Evolutionary conservation across 805 yeast genomes (phyloP).

Genomic region (Yarrowia hollandica): DNA sequence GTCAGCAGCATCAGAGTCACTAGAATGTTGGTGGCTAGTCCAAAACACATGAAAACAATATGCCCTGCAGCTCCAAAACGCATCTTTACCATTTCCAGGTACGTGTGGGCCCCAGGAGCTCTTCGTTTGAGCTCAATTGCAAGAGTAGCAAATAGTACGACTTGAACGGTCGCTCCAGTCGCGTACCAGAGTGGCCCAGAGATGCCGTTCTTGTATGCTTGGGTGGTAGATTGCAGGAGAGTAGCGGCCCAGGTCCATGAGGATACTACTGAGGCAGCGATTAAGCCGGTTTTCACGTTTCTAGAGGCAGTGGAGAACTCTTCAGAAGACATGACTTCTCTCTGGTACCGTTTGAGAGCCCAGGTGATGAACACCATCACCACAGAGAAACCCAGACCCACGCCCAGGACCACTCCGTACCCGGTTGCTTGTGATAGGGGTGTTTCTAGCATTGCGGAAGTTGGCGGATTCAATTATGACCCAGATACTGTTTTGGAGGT

Average conservation of each 20-base stretch:
- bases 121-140: conserved; percentile 86
- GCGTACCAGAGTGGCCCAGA: conserved; percentile 83
- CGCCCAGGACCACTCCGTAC: conserved; percentile 82
- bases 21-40: conserved; percentile 80
- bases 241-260: conserved; percentile 97
- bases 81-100: conserved; percentile 75
- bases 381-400: conserved; percentile 61
- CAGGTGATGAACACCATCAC: conserved; percentile 79
- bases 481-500: too few relatives aligned
- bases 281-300: conserved; percentile 77
- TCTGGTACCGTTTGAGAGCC: conserved; percentile 72
- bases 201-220: conserved; percentile 75
- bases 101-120: conserved; percentile 92
- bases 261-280: conserved; percentile 87
- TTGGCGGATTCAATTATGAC: too few relatives aligned
- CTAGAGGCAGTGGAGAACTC: conserved; percentile 94
- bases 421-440: conserved; percentile 76
- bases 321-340: conserved; percentile 86
- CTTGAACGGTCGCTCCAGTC: conserved; percentile 88
- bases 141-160: conserved; percentile 77
- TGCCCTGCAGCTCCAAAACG: conserved; percentile 82
- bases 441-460: conserved; percentile 29
- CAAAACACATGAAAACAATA: conserved; percentile 61
- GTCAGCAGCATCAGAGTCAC: conserved; percentile 91
- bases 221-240: conserved; percentile 69